Evolutionary conservation across 2,329 filamentous ascomycete genomes (phyloP), one percentile per base, ranked within the genome.

Genomic region (Neofusicoccum ribis): DNA sequence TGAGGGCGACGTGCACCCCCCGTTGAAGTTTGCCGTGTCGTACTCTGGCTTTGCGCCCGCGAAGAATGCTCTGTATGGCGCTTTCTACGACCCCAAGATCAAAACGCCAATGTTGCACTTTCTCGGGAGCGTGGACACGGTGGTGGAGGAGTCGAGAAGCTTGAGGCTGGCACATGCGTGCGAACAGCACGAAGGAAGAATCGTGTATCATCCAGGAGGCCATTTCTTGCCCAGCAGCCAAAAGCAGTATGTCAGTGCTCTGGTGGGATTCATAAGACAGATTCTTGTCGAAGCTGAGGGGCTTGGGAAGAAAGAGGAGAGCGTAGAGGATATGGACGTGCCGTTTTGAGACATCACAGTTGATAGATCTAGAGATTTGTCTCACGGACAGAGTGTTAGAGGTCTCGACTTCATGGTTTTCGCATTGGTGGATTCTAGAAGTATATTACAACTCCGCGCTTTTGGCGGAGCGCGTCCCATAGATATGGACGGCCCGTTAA

Each of bases 141-240:
- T 97, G 0, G 93, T 98, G 0, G 91, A 93, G 37, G 93, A 97
- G 81, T 78, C 78, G 62, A 82, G 91, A 72, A 91, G 87, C 75
- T 81, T 85, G 71, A 85, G 82, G 23, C 78, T 97, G 65, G 83
- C 91, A 2, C 88, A 92, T 27, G 83, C 84, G 52, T 92, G 88
- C 75, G 84, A 68, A 73, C 70, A 85, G 69, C 78, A 74, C 50
- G 81, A 83, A 63, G 80, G 77, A 49, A 84, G 79, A 70, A 82
- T 86, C 61, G 82, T 90, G 61, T 87, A 90, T 71, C 92, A 96
- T 77, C 93, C 94, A 1, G 94, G 94, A 7, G 93, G 93, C 0
- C 94, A 98, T 76, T 93, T 96, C 73, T 86, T 97, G 72, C 94
- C 94, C 0, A 88, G 78, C 62, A 82, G 92, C 66, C 87, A 89